Evolutionary conservation across 139 green algal species (phyloP), one percentile per base, ranked within the genome.

Genomic region (Volvox africanus): DNA sequence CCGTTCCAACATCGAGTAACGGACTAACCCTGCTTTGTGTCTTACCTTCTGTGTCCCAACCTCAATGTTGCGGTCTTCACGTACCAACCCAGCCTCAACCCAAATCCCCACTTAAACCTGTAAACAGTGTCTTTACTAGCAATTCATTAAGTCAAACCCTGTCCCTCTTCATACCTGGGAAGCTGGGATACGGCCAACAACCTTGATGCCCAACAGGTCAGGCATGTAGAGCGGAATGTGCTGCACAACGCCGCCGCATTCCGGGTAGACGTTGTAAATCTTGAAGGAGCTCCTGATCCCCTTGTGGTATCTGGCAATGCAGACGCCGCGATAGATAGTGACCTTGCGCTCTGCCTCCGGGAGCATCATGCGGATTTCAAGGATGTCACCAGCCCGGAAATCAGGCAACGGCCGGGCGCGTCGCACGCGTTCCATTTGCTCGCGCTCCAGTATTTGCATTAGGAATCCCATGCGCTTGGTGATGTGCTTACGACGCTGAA

Each of bases 161-260:
- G 44, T 55, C 44, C 9, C 44, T 55, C 44, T 12, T 3, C 83
- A 0, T 36, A 89, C 32, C 88, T 88, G 86, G 44, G 22, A 83
- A 28, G 86, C 71, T 1, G 86, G 91, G 20, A 94, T 61, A 5
- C 83, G 88, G 3, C 93, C 93, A 22, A 95, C 89, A 20, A 95
- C 94, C 68, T 94, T 93, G 24, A 96, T 36, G 0, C 65, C 82
- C n/a, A 95, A 37, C 33, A 96, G 44, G 78, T 96, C 94, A 21
- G 94, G 94, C 94, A 96, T 96, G 91, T 96, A 94, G 77, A 96
- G 67, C 16, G 94, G 94, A n/a, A 96, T 86, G 91, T 96, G 94
- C 92, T 96, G 94, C 82, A 96, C 93, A 19, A 96, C 88, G 32
- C 91, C 92, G 37, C 93, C 94, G 19, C 68, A 92, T 28, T 96